phyloP scores from a whole-genome alignment of 371 early-diverging fungal species.

The Circinella umbellata region DNA sequence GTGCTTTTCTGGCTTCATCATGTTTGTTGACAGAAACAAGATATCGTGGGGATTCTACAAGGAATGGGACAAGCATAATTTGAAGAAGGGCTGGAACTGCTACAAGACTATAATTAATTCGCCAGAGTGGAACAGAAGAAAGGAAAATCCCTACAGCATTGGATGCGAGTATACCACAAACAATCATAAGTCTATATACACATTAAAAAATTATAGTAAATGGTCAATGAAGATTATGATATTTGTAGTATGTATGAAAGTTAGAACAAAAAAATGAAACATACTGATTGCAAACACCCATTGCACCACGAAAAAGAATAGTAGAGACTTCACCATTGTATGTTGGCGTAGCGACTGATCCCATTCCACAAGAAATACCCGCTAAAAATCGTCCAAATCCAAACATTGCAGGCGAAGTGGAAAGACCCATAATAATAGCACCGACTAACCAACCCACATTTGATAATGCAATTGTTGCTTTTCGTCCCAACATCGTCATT shows the following conservation, averaged over 20 bases:
- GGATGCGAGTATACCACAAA: slow-evolving; percentile 68
- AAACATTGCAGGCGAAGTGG: slow-evolving; percentile 62
- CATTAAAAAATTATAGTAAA: too few species aligned
- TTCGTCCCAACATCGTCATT: slow-evolving; percentile 68
- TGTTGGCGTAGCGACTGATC: slow-evolving; percentile 76
- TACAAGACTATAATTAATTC: slow-evolving; percentile 58
- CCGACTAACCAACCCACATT: slow-evolving; percentile 69
- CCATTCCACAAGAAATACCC: slow-evolving; percentile 83
- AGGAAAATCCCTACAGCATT: slow-evolving; percentile 57
- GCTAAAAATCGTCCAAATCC: slow-evolving; percentile 77
- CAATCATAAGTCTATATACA: slow-evolving; percentile 57
- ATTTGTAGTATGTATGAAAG: not conserved
- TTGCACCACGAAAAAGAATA: slow-evolving; percentile 65
- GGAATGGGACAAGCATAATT: slow-evolving; percentile 58
- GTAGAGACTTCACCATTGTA: slow-evolving; percentile 87
- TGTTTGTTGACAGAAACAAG: slow-evolving; percentile 50
- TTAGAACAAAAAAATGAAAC: not conserved
- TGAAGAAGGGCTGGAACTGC: slow-evolving; percentile 70
- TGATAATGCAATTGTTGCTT: slow-evolving; percentile 63
- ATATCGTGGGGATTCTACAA: slow-evolving; percentile 77
- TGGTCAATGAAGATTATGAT: too few species aligned
- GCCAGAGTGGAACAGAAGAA: slow-evolving; percentile 63
- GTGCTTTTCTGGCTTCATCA: slow-evolving; percentile 48
- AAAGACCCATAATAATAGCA: slow-evolving; percentile 60
- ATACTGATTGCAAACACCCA: slow-evolving; percentile 78